Evolutionary conservation across 306 rosid genomes (phyloP).

Genomic region (Trichosanthes truncata): DNA sequence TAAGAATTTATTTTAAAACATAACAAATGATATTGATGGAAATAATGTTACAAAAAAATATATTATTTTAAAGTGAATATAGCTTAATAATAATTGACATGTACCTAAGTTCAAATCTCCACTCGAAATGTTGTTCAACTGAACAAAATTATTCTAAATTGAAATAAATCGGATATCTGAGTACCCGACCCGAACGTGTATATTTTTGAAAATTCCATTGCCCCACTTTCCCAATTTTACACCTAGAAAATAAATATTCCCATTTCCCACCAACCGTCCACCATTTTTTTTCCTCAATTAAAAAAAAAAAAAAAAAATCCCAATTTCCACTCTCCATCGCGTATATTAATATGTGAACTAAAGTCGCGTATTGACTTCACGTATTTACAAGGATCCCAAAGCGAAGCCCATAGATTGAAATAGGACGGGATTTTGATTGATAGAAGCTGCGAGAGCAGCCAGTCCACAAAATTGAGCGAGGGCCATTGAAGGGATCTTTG

Average conservation of each 20-base stretch:
- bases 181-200: background rate
- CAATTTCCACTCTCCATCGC: background rate
- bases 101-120: too few relatives aligned
- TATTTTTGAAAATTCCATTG: background rate
- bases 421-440: background rate
- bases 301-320: background rate
- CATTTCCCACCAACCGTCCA: background rate
- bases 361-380: background rate
- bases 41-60: too few relatives aligned
- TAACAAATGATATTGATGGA: too few relatives aligned
- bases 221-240: background rate
- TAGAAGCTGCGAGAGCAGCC: slow-evolving; percentile 1
- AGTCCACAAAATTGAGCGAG: slow-evolving; percentile 6
- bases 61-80: too few relatives aligned
- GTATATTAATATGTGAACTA: background rate
- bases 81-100: too few relatives aligned
- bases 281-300: background rate
- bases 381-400: background rate
- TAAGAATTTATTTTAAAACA: too few relatives aligned
- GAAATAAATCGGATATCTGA: too few relatives aligned
- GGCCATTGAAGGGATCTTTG: slow-evolving; percentile 5
- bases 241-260: background rate
- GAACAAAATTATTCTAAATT: too few relatives aligned
- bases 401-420: background rate
- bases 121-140: too few relatives aligned